These are phyloP conservation scores for Carex pumila DNA, from an alignment of 176 grass and related monocot genomes.

Conservation along the genomic window DNA sequence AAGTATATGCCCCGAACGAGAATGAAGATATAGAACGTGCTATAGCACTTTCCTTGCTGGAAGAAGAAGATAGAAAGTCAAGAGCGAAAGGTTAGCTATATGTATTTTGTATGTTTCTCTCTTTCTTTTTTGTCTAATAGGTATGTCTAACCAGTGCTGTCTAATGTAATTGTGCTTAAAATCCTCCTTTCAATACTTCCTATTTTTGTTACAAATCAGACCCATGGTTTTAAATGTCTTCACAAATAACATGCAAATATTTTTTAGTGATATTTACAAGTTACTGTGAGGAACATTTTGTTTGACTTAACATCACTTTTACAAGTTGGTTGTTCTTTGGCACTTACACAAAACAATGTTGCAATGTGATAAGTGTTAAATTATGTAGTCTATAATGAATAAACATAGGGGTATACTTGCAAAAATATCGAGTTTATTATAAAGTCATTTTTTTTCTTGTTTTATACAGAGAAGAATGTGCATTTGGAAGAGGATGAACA, in stretches of 20 bases:
- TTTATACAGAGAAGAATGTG: constrained; percentile 43
- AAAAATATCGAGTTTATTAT: background rate
- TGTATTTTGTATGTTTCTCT: constrained; percentile 5
- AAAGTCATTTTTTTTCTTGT: constrained; percentile 22
- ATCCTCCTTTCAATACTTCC: background rate
- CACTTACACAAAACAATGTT: background rate
- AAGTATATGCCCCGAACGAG: constrained; percentile 45
- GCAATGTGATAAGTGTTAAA: background rate
- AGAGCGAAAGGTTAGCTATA: constrained; percentile 53
- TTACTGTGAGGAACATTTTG: background rate
- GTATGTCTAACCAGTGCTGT: background rate
- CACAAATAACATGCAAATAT: background rate
- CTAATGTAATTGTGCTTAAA: background rate
- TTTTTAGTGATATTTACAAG: background rate
- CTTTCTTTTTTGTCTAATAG: background rate
- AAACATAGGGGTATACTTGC: background rate
- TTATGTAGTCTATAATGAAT: background rate
- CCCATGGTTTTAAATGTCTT: background rate
- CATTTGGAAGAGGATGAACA: constrained; percentile 92
- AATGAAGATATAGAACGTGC: constrained; percentile 87
- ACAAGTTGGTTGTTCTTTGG: background rate
- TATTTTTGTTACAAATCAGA: background rate
- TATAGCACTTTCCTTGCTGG: constrained; percentile 84
- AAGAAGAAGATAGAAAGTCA: constrained; percentile 70
- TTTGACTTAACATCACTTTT: background rate